These are phyloP conservation scores for Nitzschia sp. DNA, from an alignment of 108 stramenopile genomes.

Conservation along the genomic window DNA sequence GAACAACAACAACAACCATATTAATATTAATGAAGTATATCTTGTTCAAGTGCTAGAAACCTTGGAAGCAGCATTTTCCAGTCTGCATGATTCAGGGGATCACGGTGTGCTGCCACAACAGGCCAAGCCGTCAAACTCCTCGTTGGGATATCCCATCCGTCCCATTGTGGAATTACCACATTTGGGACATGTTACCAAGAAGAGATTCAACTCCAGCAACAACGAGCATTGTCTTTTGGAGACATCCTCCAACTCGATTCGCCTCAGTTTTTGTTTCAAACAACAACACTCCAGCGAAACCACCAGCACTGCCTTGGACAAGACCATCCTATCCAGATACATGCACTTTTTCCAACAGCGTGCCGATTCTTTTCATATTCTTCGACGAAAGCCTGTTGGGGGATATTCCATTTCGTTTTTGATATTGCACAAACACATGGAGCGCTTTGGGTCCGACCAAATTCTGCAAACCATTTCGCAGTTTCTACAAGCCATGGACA, in stretches of 20 bases:
- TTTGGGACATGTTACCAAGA: not conserved
- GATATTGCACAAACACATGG: constrained; percentile 13
- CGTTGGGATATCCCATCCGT: not conserved
- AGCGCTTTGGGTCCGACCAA: not conserved
- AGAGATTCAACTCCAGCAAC: not conserved
- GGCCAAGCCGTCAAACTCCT: not conserved
- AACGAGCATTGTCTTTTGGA: constrained; percentile 25
- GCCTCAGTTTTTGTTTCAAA: constrained; percentile 26
- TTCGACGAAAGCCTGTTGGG: constrained; percentile 19
- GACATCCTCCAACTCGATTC: constrained; percentile 22
- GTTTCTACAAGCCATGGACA: constrained; percentile 20
- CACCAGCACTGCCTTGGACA: constrained; percentile 7
- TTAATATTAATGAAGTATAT: no score
- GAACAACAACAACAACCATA: no score
- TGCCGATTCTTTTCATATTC: not conserved
- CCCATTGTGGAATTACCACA: not conserved
- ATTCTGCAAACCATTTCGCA: constrained; percentile 8
- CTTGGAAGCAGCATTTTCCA: no score
- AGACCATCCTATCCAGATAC: constrained; percentile 15
- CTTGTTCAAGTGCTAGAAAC: no score
- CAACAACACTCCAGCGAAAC: not conserved
- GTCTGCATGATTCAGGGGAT: no score
- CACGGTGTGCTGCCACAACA: not conserved
- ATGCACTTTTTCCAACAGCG: constrained; percentile 14
- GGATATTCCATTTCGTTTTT: constrained; percentile 26